Base-by-base conservation (phyloP, 805 yeast species). In the Trichomonascus vanleenenianus region DNA sequence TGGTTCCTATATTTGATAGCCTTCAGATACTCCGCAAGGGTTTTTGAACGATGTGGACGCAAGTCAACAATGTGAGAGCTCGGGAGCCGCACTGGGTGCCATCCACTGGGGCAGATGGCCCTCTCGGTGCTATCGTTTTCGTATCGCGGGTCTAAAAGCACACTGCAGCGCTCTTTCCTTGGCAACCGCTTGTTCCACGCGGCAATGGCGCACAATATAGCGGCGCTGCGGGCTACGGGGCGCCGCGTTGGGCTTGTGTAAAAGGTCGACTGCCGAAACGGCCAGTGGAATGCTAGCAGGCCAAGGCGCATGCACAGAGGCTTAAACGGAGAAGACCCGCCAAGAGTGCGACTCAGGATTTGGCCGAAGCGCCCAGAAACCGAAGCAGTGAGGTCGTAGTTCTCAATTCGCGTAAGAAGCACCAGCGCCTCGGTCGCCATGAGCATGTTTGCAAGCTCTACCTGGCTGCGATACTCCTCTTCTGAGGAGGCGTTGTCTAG, bases 201-300 rank as follows among this genome's bases (percentile, higher is more conserved):
- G 1, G 65, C 52, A 38, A 70, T 53, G 0, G 73, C 66, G 18
- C 66, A 56, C 50, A 66, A 54, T 9, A 70, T 59, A 2, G 71
- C 71, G 1, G 71, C 71, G 25, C 64, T 56, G 19, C 73, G 56
- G 2, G 72, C 71, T 12, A 68, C 65, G 2, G 73, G 72, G 45
- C 63, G 61, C 44, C 56, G 61, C 3, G 71, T 61, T 11, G 64
- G 60, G n/a, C 68, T 52, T 16, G 68, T 63, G 49, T 63, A 70
- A 48, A 68, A 65, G 22, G 65, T 64, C 5, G 71, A 54, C 47
- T 70, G 64, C 8, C 70, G 56, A 52, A 70, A 70, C 10, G 74
- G 74, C 74, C 73, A 70, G 51, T 70, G 74, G 42, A 69, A 68
- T 1, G 68, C 73, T 22, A 70, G 45, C 16, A 70, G 56, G 1